Evolutionary conservation across 495 filamentous ascomycete genomes (phyloP).

Genomic region (Penicillium goetzii): DNA sequence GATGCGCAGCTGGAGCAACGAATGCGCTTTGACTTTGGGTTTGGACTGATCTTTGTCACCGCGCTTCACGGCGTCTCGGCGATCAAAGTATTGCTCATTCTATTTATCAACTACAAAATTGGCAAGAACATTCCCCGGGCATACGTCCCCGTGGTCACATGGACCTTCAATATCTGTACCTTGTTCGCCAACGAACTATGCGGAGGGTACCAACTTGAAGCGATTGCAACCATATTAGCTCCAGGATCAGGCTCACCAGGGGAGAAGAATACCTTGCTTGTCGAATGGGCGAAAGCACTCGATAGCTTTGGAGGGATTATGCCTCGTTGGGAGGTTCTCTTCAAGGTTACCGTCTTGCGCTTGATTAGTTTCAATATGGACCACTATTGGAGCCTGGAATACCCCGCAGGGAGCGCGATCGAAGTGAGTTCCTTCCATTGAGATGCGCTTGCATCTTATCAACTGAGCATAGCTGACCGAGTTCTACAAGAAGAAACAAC

Average conservation of each 20-base stretch:
- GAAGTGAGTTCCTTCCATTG: slow-evolving; percentile 69
- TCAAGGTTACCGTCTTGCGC: slow-evolving; percentile 94
- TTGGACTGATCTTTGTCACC: slow-evolving; percentile 76
- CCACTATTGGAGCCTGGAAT: slow-evolving; percentile 87
- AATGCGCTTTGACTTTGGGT: slow-evolving; percentile 81
- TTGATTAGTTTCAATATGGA: slow-evolving; percentile 97
- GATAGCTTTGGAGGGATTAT: slow-evolving; percentile 81
- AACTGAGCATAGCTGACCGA: slow-evolving; percentile 51
- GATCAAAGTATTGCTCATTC: slow-evolving; percentile 77
- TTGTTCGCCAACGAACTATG: slow-evolving; percentile 90
- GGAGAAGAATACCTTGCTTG: slow-evolving; percentile 42
- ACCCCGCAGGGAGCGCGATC: slow-evolving; percentile 65
- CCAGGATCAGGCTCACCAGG: slow-evolving; percentile 27
- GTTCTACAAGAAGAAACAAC: slow-evolving; percentile 92
- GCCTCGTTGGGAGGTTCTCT: slow-evolving; percentile 89
- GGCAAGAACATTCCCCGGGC: slow-evolving; percentile 67
- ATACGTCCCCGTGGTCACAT: slow-evolving; percentile 76
- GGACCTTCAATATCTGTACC: slow-evolving; percentile 87
- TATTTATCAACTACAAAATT: slow-evolving; percentile 81
- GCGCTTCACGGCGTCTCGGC: slow-evolving; percentile 85
- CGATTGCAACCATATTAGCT: slow-evolving; percentile 59
- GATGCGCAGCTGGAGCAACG: slow-evolving; percentile 74
- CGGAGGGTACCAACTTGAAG: slow-evolving; percentile 71
- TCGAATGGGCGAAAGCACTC: slow-evolving; percentile 65
- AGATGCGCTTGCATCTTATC: slow-evolving; percentile 9